Conservation (phyloP, 805 yeast genomes). For the Pichia cephalocereana region DNA sequence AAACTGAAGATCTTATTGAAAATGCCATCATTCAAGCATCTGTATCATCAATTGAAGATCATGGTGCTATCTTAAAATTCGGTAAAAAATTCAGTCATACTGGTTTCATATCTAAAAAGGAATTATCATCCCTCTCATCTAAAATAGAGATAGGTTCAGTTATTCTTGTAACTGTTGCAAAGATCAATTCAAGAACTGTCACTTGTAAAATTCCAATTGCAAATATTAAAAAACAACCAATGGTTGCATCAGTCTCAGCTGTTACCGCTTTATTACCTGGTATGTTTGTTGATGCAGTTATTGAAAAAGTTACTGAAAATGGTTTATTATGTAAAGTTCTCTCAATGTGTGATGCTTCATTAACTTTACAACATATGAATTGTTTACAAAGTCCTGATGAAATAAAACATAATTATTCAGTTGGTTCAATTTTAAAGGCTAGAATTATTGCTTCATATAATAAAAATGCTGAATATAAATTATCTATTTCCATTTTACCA, state of each 20-base stretch:
- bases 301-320: constrained; percentile 44
- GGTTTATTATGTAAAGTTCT: constrained; percentile 70
- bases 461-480: constrained; percentile 42
- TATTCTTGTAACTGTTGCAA: constrained; percentile 49
- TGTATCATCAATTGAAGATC: constrained; percentile 80
- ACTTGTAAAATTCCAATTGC: constrained; percentile 42
- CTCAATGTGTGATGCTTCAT: constrained; percentile 66
- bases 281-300: constrained; percentile 61
- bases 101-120: constrained; percentile 74
- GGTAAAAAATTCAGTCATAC: constrained; percentile 45
- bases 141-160: constrained; percentile 50
- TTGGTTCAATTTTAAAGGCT: constrained; percentile 61
- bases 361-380: constrained; percentile 59
- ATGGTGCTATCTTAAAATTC: constrained; percentile 70
- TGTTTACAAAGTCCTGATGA: constrained; percentile 28
- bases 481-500: constrained; percentile 56
- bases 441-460: constrained; percentile 54
- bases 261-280: constrained; percentile 85
- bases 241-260: constrained; percentile 52
- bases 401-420: constrained; percentile 52
- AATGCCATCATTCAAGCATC: constrained; percentile 69
- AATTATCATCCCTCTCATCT: constrained; percentile 26
- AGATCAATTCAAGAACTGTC: constrained; percentile 46
- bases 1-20: constrained; percentile 52
- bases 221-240: constrained; percentile 35